These are phyloP conservation scores for Skeletonema costatum DNA, from an alignment of 108 stramenopile genomes.

Conservation along the genomic window DNA sequence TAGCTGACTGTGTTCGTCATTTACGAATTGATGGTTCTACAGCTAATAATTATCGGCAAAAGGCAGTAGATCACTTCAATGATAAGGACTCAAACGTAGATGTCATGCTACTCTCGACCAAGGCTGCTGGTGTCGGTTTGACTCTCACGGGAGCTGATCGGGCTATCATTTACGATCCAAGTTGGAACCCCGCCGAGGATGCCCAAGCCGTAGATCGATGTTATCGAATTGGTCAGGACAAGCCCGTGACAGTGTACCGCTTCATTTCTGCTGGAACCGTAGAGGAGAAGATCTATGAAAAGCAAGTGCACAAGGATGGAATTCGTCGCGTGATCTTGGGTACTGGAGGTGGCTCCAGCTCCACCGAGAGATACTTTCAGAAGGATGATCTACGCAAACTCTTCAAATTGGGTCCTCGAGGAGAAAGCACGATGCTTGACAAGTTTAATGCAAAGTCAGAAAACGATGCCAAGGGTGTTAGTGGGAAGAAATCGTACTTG, in stretches of 20 bases:
- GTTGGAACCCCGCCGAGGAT: conserved; percentile 94
- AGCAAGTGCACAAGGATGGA: conserved; percentile 88
- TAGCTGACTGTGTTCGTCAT: conserved; percentile 32
- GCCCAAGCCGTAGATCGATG: conserved; percentile 90
- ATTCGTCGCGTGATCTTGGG: conserved; percentile 67
- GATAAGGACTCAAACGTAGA: conserved; percentile 53
- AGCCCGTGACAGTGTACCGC: conserved; percentile 92
- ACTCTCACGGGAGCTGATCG: conserved; percentile 83
- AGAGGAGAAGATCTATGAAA: conserved; percentile 74
- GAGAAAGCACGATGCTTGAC: conserved; percentile 63
- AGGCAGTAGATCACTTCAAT: conserved; percentile 92
- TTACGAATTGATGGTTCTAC: conserved; percentile 93
- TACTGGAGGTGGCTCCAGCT: conserved; percentile 26
- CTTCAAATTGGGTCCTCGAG: conserved; percentile 66
- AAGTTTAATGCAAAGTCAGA: conserved; percentile 48
- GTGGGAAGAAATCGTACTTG: conserved; percentile 51
- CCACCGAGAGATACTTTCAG: conserved; percentile 71
- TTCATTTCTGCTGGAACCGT: conserved; percentile 95
- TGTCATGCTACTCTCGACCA: conserved; percentile 79
- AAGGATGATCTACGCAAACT: conserved; percentile 65
- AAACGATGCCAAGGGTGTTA: conserved; percentile 17
- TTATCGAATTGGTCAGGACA: conserved; percentile 94
- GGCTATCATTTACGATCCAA: conserved; percentile 84
- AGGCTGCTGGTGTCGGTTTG: conserved; percentile 90
- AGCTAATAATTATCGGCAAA: conserved; percentile 82